Evolutionary conservation across 2,329 filamentous ascomycete species (phyloP).

Genomic region (Fusarium hostae): DNA sequence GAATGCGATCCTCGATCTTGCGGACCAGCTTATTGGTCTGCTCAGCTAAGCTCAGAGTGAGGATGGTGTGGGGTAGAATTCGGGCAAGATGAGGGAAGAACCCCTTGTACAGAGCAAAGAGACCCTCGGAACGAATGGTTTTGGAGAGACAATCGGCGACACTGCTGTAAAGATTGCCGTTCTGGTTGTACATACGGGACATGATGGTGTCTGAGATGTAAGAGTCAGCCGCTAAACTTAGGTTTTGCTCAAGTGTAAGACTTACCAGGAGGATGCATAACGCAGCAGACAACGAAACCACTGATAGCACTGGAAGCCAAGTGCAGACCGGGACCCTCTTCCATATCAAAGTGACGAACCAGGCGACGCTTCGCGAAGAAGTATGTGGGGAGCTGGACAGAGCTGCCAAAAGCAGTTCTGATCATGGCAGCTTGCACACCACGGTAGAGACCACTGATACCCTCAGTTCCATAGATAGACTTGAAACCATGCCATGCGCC

Average conservation of each 20-base stretch:
- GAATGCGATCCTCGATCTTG: slow-evolving; percentile 73
- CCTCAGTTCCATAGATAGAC: slow-evolving; percentile 82
- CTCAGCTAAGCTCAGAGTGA: slow-evolving; percentile 92
- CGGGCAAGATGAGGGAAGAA: slow-evolving; percentile 94
- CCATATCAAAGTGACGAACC: slow-evolving; percentile 83
- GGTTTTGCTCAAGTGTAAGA: slow-evolving; percentile 9
- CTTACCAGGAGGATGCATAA: slow-evolving; percentile 96
- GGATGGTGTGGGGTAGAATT: slow-evolving; percentile 93
- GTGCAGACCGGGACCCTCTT: slow-evolving; percentile 90
- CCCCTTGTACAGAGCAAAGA: slow-evolving; percentile 96
- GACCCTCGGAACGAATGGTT: slow-evolving; percentile 89
- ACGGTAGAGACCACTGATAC: slow-evolving; percentile 83
- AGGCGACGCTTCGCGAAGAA: slow-evolving; percentile 95
- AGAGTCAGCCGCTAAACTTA: background rate
- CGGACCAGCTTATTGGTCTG: slow-evolving; percentile 95
- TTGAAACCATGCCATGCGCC: slow-evolving; percentile 85
- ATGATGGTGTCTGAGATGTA: slow-evolving; percentile 83
- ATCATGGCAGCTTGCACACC: slow-evolving; percentile 96
- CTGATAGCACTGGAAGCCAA: slow-evolving; percentile 88
- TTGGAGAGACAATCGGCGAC: slow-evolving; percentile 93
- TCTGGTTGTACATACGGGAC: slow-evolving; percentile 99
- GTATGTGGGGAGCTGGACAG: slow-evolving; percentile 96
- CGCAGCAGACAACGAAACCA: slow-evolving; percentile 94
- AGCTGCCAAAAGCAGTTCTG: slow-evolving; percentile 93
- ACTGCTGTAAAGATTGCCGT: slow-evolving; percentile 93